Base-by-base conservation (phyloP, 1,284 basidiomycete species). In the Pyrrhoderma noxium region DNA sequence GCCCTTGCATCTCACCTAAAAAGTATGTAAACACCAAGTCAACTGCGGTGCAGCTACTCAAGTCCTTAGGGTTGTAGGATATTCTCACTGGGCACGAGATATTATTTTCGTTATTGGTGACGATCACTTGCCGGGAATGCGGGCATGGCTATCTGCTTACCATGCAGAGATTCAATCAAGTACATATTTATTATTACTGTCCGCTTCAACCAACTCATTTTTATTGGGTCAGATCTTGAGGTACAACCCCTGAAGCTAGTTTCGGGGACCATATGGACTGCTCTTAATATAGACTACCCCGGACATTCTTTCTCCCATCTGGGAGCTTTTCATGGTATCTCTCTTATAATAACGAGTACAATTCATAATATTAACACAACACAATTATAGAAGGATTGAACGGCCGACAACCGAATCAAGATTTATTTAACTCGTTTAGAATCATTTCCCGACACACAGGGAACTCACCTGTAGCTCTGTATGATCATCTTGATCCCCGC, bases 271-370 rank as follows among this genome's bases (percentile, higher is more conserved):
- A 88, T 97, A 41, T 99, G 96, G 96, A 95, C 90, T 2, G 93
- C 91, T 4, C 70, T 99, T 35, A 89, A 89, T 59, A 80, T 99
- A 52, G 96, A 99, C 66, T 99, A 97, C 64, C 92, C 94, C 1
- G 88, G 90, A 1, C 95, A 99, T 66, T 97, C 93, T 0, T 97
- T 98, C 68, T 92, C 88, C 9, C 89, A 95, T 61, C 72, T 99
- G 2, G 92, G 92, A 2, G 69, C 98, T 9, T 95, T 91, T 68
- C 91, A 89, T 67, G 92, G 92, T 91, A 22, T 49, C 82, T 62
- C 14, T 18, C 37, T 22, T 40, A 34, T n/a, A 36, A n/a, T 8
- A 1, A 22, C 36, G 8, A n/a, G 31, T 8, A 14, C 9, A 19
- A 18, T 31, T 45, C 41, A 21, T 38, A 22, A 34, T n/a, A n/a